Conservation (phyloP, 2,329 filamentous ascomycete genomes). For the Didymella glomerata region DNA sequence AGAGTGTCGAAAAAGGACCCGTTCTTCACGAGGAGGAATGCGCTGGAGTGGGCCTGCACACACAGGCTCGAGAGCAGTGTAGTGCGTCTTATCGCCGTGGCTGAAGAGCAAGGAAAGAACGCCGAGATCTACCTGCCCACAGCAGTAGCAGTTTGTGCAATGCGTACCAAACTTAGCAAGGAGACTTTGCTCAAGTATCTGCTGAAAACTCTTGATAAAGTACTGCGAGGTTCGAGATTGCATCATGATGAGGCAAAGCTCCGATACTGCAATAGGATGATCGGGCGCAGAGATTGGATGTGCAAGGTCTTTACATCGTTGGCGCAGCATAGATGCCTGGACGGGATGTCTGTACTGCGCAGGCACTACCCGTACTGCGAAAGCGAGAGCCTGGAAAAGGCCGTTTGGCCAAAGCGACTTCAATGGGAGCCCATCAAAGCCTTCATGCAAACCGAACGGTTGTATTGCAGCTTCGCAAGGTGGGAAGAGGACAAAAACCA, state of each 20-base stretch:
- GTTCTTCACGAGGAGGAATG: background rate
- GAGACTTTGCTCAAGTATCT: background rate
- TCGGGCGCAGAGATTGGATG: background rate
- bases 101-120: background rate
- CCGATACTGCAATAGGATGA: background rate
- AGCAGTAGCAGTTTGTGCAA: conserved; percentile 3
- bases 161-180: background rate
- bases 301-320: background rate
- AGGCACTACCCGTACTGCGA: background rate
- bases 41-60: conserved; percentile 14
- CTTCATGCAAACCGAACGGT: background rate
- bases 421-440: background rate
- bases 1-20: background rate
- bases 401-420: background rate
- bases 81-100: background rate
- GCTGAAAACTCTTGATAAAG: background rate
- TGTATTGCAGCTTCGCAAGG: background rate
- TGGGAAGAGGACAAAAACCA: background rate
- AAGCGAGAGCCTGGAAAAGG: background rate
- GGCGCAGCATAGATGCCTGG: background rate
- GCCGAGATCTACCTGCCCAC: background rate
- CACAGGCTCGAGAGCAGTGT: background rate
- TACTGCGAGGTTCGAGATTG: background rate
- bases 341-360: background rate
- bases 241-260: background rate